Conservation (phyloP, 148 eudicot species). For the Fagopyrum tataricum region DNA sequence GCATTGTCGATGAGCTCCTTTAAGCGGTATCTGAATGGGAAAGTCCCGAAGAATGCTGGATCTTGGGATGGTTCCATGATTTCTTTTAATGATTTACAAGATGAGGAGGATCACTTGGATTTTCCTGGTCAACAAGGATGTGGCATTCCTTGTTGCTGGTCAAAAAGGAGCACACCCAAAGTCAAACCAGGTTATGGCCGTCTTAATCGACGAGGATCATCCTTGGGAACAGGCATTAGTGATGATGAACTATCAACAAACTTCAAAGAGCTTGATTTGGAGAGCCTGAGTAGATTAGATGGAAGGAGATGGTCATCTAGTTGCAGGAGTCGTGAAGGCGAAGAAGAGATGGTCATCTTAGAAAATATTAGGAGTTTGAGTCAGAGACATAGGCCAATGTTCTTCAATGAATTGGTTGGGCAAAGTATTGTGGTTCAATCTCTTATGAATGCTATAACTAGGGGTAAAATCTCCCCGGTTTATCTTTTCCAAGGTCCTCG, state of each 20-base stretch:
- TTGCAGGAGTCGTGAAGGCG: conserved; percentile 69
- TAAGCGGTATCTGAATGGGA: conserved; percentile 41
- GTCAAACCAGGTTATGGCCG: conserved; percentile 47
- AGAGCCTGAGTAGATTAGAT: conserved; percentile 81
- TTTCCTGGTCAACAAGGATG: conserved; percentile 81
- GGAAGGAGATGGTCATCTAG: conserved; percentile 94
- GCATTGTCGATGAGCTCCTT: conserved; percentile 84
- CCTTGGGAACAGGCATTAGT: conserved; percentile 49
- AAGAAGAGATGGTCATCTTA: conserved; percentile 42
- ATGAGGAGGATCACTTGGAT: conserved; percentile 56
- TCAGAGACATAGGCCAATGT: conserved; percentile 83
- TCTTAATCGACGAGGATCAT: conserved; percentile 50
- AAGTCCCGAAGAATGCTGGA: conserved; percentile 61
- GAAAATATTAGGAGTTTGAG: conserved; percentile 75
- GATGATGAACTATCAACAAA: conserved; percentile 82
- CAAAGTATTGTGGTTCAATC: conserved; percentile 83
- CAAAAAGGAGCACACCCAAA: conserved; percentile 78
- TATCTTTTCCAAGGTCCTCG: conserved; percentile 99
- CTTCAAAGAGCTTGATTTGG: conserved; percentile 82
- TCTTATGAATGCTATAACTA: conserved; percentile 61
- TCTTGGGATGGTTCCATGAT: conserved; percentile 84
- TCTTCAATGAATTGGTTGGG: conserved; percentile 83
- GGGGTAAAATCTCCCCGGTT: conserved; percentile 68
- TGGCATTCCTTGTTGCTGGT: conserved; percentile 95
- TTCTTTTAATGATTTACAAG: conserved; percentile 61